phyloP scores from a whole-genome alignment of 1,284 basidiomycete genomes.

The Agroathelia rolfsii region DNA sequence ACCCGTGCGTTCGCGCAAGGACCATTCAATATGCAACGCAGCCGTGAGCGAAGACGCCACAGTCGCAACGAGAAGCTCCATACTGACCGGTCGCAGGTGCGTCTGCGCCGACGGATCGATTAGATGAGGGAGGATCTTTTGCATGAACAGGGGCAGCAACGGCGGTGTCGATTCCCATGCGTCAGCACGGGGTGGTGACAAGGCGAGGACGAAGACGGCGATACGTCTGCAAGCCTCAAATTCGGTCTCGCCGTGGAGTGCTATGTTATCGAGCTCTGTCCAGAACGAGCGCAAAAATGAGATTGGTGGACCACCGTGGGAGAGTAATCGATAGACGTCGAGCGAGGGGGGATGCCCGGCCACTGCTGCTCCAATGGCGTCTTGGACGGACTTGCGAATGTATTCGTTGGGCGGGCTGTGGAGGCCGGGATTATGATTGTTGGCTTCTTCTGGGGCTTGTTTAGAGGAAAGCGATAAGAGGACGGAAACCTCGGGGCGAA shows the following conservation, averaged over 20 bases:
- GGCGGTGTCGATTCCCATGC: conserved; percentile 45
- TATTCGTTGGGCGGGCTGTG: conserved; percentile 12
- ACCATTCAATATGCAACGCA: conserved; percentile 60
- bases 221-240: conserved; percentile 51
- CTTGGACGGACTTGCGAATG: conserved; percentile 41
- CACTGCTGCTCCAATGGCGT: conserved; percentile 41
- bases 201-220: conserved; percentile 53
- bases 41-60: conserved; percentile 55
- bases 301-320: conserved; percentile 40
- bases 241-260: conserved; percentile 43
- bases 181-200: conserved; percentile 37
- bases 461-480: too few relatives aligned
- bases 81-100: too few relatives aligned
- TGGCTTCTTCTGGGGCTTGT: too few relatives aligned
- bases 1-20: too few relatives aligned
- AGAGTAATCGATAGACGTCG: conserved; percentile 54
- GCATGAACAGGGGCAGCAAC: conserved; percentile 62
- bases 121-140: conserved; percentile 49
- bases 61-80: conserved; percentile 52
- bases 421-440: too few relatives aligned
- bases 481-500: conserved; percentile 19
- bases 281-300: conserved; percentile 55
- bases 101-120: conserved; percentile 46
- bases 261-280: conserved; percentile 43
- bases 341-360: conserved; percentile 51